Evolutionary conservation across 208 protist genomes (phyloP).

Genomic region (Kentomonas sorsogonicus): DNA sequence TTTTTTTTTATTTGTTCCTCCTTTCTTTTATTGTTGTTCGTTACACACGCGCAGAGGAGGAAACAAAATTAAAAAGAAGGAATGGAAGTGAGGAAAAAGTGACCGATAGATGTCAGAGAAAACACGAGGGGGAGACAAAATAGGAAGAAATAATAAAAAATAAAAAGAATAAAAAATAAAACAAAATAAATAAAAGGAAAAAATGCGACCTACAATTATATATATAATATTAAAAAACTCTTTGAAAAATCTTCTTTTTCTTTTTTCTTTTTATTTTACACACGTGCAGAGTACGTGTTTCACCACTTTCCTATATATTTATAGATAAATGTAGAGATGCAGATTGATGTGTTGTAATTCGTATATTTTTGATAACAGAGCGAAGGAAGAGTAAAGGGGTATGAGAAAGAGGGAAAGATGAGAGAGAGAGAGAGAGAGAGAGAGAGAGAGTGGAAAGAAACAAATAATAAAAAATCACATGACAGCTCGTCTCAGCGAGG

Average conservation of each 20-base stretch:
- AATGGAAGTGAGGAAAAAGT: conserved; percentile 1
- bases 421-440: conserved; percentile 13
- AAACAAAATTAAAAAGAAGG: conserved; percentile 2
- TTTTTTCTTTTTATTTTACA: conserved; percentile 8
- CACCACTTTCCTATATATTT: not conserved
- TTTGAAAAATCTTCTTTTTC: not conserved
- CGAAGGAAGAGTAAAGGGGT: not conserved
- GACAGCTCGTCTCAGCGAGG: not conserved
- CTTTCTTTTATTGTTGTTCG: conserved; percentile 4
- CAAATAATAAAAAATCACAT: not conserved
- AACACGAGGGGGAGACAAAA: not conserved
- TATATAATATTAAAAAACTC: not conserved
- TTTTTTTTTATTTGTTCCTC: conserved; percentile 10
- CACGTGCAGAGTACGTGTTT: not conserved
- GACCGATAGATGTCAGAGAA: not conserved
- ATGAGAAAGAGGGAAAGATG: conserved; percentile 12
- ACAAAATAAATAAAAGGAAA: conserved; percentile 1
- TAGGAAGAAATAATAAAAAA: not conserved
- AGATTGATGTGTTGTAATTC: conserved; percentile 3
- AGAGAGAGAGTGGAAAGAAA: not conserved
- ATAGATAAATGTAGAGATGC: not conserved
- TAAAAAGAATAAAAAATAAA: not conserved
- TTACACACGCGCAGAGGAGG: not conserved
- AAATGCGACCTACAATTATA: not conserved
- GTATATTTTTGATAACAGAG: conserved; percentile 7